Evolutionary conservation across 352 stramenopile genomes (phyloP).

Genomic region (Globisporangium alternatum): DNA sequence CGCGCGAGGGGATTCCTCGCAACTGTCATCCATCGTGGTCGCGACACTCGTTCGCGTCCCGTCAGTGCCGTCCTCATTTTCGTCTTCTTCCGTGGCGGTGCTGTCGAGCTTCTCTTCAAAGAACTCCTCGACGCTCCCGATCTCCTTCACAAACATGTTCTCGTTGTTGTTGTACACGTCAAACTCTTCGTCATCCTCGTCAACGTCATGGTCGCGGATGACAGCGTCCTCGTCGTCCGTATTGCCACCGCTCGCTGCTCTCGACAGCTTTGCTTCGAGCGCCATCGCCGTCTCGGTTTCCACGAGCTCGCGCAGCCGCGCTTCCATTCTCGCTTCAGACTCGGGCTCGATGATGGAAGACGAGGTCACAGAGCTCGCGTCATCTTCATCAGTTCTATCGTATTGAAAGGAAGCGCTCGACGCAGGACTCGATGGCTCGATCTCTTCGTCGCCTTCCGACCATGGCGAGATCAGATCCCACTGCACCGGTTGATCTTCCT

Average conservation of each 20-base stretch:
- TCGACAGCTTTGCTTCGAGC: not conserved
- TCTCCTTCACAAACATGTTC: not conserved
- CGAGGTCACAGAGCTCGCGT: not conserved
- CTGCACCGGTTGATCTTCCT: constrained; percentile 8
- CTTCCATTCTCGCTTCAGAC: constrained; percentile 11
- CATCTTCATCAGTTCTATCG: not conserved
- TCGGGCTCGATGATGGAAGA: not conserved
- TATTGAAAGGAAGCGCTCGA: constrained; percentile 1
- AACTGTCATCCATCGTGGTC: constrained; percentile 16
- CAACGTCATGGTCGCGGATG: not conserved
- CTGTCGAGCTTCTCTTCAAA: constrained; percentile 13
- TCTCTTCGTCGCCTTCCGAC: constrained; percentile 22
- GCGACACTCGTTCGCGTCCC: constrained; percentile 15
- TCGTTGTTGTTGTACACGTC: constrained; percentile 14
- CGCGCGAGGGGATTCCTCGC: constrained; percentile 12
- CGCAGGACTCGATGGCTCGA: not conserved
- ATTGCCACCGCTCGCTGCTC: not conserved
- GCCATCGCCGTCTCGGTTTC: not conserved
- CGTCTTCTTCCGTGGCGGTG: not conserved
- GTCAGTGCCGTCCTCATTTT: constrained; percentile 10
- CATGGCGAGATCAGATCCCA: constrained; percentile 59
- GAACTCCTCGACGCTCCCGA: not conserved
- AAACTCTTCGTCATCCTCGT: constrained; percentile 23
- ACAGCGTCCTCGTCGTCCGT: not conserved
- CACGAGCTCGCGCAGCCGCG: constrained; percentile 14